Base-by-base conservation (phyloP, 805 yeast genomes). In the Kodamaea hsintzibuensis region DNA sequence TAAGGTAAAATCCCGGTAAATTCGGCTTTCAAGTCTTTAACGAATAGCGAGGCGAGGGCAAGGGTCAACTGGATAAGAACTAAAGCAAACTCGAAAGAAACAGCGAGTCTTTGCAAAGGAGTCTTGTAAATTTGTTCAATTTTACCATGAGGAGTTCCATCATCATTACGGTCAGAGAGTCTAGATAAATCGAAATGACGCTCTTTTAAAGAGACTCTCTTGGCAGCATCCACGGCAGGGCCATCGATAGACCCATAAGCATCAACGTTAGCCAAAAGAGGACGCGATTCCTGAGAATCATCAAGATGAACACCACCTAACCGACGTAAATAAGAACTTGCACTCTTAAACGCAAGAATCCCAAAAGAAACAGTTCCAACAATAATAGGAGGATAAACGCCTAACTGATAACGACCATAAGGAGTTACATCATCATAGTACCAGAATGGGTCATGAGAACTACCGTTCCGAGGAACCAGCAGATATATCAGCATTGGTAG, bases 151-250 rank as follows among this genome's bases (percentile, higher is more conserved):
- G 85, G 82, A 9, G 80, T 77, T 5, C 91, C 91, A 66, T 85
- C 85, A 8, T 78, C 76, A 55, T 80, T 80, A 1, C 79, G 70
- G 14, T 84, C 80, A 12, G 79, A 72, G 38, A 88, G 65, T 17
- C 80, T 77, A 16, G 80, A 74, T 33, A 88, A 76, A 59, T 88
- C 88, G 59, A 88, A 88, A 66, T 88, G 95, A 45, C 80, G 80
- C 33, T 81, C 81, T 43, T 83, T 78, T 40, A 82, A 68, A 54
- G 62, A 63, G 33, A 47, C 49, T n/a, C 49, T 22, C 39, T 49
- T 46, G 22, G 50, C 37, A 25, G 50, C 46, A 19, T 56, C 27
- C 39, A 55, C 55, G 38, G 37, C 33, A 18, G 19, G 40, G 10
- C 44, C 37, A 4, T 46, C 43, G 16, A 42, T 17, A 22, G 77